Conservation (phyloP, 108 stramenopile genomes). For the Schizochytrium sp. region DNA sequence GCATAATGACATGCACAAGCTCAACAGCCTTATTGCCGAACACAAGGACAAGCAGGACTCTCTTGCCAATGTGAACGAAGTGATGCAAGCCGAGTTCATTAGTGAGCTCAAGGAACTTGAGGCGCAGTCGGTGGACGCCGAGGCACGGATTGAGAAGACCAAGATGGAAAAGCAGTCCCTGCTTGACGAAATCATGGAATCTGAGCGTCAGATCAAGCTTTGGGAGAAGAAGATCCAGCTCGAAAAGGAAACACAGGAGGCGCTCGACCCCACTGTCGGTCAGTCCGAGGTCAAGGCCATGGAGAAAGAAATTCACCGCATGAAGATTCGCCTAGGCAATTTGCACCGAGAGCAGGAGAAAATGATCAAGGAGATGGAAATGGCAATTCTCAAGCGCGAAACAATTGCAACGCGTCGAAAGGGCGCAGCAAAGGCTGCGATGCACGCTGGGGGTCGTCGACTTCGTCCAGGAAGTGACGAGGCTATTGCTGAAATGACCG, state of each 20-base stretch:
- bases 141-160: slow-evolving; percentile 39
- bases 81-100: slow-evolving; percentile 44
- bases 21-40: slow-evolving; percentile 65
- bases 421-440: slow-evolving; percentile 9
- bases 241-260: slow-evolving; percentile 69
- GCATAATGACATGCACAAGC: slow-evolving; percentile 60
- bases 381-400: slow-evolving; percentile 62
- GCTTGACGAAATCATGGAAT: slow-evolving; percentile 52
- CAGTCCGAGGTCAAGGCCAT: slow-evolving; percentile 58
- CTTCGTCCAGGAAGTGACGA: slow-evolving; percentile 35
- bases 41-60: slow-evolving; percentile 44
- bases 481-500: slow-evolving; percentile 23
- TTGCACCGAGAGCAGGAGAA: slow-evolving; percentile 60
- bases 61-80: slow-evolving; percentile 45
- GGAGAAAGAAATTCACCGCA: slow-evolving; percentile 72
- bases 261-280: slow-evolving; percentile 61
- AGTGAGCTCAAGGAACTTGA: slow-evolving; percentile 63
- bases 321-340: slow-evolving; percentile 59
- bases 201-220: slow-evolving; percentile 55
- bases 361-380: slow-evolving; percentile 64
- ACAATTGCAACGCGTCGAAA: slow-evolving; percentile 55
- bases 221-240: slow-evolving; percentile 76
- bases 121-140: slow-evolving; percentile 32
- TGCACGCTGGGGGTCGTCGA: background rate
- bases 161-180: slow-evolving; percentile 43